Evolutionary conservation across 2,329 filamentous ascomycete genomes (phyloP), one percentile per base, ranked within the genome.

Genomic region (Penicillium sp.): DNA sequence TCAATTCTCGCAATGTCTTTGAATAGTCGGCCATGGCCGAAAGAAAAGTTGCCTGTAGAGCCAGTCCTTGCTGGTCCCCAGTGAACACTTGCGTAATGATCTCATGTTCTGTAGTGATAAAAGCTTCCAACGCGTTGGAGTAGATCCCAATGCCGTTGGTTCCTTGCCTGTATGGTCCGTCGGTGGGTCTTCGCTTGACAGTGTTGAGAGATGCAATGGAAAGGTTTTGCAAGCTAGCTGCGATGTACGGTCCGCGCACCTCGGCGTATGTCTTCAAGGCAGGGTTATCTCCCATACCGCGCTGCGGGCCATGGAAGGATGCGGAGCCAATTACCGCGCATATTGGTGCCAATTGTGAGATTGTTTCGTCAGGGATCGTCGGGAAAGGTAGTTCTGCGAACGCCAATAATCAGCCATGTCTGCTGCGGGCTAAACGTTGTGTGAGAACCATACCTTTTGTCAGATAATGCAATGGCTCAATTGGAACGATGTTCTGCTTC

Each of bases 91-190:
- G 85, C 62, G 85, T 87, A 38, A 97, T 87, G 61, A 89, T 95
- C 48, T 95, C 87, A 67, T 95, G 89, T 68, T 98, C 93, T 9
- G 90, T 83, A 22, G 86, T 70, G 55, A 95, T 91, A 51, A 96
- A 83, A 6, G 85, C 87, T 65, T 96, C 89, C 70, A 98, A 82
- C 0, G 86, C 87, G 60, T 85, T 84, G 0, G 89, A 86, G 65
- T 98, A 98, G 28, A 86, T 89, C 2, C 86, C 84, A 38, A 98
- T 94, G 4, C 89, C 91, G 67, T 93, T 97, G 18, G 87, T 93
- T 11, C 90, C 91, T 49, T 87, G 79, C 49, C 84, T 83, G 68
- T 98, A 98, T 8, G 94, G 80, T 2, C 87, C 87, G 64, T 91
- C 88, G 1, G 85, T 78, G 11, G 76, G 73, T 44, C 83, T 83